Base-by-base conservation (phyloP, 2,329 filamentous ascomycete genomes). In the Fusarium odoratissimum region DNA sequence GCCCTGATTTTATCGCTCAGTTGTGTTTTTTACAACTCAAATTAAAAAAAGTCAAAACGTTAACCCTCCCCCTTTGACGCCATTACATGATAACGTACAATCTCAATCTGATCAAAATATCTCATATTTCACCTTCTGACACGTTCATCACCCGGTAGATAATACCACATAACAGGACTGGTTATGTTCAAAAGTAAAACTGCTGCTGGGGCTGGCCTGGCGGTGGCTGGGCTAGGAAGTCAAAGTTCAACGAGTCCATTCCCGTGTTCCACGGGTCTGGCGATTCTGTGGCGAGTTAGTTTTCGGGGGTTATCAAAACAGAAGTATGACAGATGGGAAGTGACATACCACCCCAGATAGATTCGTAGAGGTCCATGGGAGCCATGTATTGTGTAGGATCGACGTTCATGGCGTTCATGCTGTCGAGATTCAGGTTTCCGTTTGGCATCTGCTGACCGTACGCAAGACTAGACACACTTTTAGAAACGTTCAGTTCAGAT, bases 331-430 rank as follows among this genome's bases (percentile, higher is more conserved):
- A 48, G 55, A 40, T 44, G 23, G 41, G 46, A 31, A 52, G 25
- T 28, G 69, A 83, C 88, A 79, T 81, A 91, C 89, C 90, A 86
- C 89, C 91, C 82, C 91, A 91, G 49, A 92, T 92, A 8, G 89
- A 91, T 75, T 91, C 89, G 77, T 91, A 92, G 2, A 92, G 81
- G 67, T 92, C 90, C 89, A 92, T 90, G 2, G 90, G 90, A 41
- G 90, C 90, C 84, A 91, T 89, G 72, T 89, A 88, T 38, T 88
- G 83, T 6, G 86, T 83, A 21, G 88, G 87, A 67, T 91, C 90
- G 16, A 88, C 82, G 48, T 83, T 89, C 84, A 89, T 81, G 40
- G 83, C 79, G 54, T 82, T 79, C 55, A 90, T 80, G 49, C 85
- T 86, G 11, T 86, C 80, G 38, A 89, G 77, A 54, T 77, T 79